Evolutionary conservation across 805 yeast species (phyloP), one percentile per base, ranked within the genome.

Genomic region (Citeromyces nyonsensis): DNA sequence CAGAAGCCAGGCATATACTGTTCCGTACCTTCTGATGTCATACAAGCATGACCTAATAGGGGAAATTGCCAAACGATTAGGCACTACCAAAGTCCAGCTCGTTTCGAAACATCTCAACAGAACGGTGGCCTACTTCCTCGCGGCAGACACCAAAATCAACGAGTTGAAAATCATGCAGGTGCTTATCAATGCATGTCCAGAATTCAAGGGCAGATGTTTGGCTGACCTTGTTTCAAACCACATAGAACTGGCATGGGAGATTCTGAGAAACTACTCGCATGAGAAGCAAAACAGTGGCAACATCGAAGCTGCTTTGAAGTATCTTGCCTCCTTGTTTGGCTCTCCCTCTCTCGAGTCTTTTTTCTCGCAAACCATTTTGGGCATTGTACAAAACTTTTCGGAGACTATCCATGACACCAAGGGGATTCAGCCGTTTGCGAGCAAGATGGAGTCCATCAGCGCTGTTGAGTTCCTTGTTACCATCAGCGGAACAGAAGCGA

Each of bases 381-480:
- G 86, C 36, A 59, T 85, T 11, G 76, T 82, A 4, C 88, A 81
- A 38, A 64, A 69, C 29, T 81, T 86, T 43, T 77, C 94, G 4
- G 85, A 82, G 39, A 71, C 75, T 14, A 72, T 86, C 26, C 78
- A 83, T 44, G 83, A 79, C 38, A 63, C 69, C 10, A 71, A 68
- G 39, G 91, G 91, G 1, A 63, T 69, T 26, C 73, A 72, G 29
- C 82, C 94, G 0, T 76, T 67, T 41, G 59, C 76, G 32, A 85
- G 80, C 31, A 84, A 81, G 45, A 57, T 75, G 2, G 65, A 70
- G 25, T 76, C 88, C 2, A 61, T 88, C 3, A 59, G 71, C 35
- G 95, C 95, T 1, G 66, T 88, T 22, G 69, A 75, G 26, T 69
- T 77, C 36, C 52, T 88, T 15, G 69, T 81, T 5, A 59, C 63